These are phyloP conservation scores for Scalesia atractyloides DNA, from an alignment of 129 eudicot species.

Conservation along the genomic window DNA sequence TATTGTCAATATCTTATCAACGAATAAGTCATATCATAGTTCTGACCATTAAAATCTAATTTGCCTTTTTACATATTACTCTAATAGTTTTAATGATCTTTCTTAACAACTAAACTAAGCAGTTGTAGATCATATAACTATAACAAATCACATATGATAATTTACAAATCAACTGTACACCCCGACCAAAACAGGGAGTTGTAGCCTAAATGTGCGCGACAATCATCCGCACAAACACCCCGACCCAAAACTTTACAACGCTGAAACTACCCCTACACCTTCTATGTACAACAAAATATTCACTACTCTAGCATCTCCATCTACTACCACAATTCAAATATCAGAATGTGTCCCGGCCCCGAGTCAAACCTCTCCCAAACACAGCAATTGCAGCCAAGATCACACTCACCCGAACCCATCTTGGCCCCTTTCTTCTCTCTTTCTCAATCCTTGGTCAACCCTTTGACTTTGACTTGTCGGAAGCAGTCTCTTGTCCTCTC, in stretches of 20 bases:
- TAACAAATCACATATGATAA: slow-evolving; percentile 12
- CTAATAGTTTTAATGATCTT: background rate
- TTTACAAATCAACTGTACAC: slow-evolving; percentile 23
- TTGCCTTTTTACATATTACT: too few relatives aligned
- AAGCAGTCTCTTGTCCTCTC: slow-evolving; percentile 18
- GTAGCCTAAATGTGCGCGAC: background rate
- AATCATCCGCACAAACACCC: slow-evolving; percentile 24
- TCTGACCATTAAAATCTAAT: too few relatives aligned
- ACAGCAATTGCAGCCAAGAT: slow-evolving; percentile 18
- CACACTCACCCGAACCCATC: slow-evolving; percentile 21
- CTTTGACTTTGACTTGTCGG: slow-evolving; percentile 31
- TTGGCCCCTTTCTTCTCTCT: slow-evolving; percentile 26
- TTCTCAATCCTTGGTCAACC: slow-evolving; percentile 18
- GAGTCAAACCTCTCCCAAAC: slow-evolving; percentile 9
- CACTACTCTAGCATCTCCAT: slow-evolving; percentile 3
- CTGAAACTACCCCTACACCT: background rate
- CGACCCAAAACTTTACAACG: background rate
- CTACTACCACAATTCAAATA: background rate
- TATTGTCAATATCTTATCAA: too few relatives aligned
- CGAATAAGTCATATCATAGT: too few relatives aligned
- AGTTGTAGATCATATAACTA: background rate
- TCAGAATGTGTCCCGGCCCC: background rate
- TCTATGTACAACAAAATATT: slow-evolving; percentile 17
- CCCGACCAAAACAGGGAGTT: slow-evolving; percentile 15
- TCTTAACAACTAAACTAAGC: background rate